phyloP scores from a whole-genome alignment of 2,329 filamentous ascomycete genomes.

The Colletotrichum falcatum region DNA sequence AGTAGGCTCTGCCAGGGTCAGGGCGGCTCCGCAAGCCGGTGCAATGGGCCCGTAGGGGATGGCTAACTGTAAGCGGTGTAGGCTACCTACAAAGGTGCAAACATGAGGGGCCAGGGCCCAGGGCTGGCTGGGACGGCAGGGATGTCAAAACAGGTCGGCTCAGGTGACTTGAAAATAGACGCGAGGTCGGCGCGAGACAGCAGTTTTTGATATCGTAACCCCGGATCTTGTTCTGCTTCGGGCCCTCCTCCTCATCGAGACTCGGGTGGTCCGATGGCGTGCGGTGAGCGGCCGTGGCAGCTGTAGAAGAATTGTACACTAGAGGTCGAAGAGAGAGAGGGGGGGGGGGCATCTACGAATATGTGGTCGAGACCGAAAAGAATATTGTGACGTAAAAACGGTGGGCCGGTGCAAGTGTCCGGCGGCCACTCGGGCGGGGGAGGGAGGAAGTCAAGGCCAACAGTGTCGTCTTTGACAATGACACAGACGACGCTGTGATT shows the following conservation, averaged over 20 bases:
- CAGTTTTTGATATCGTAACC: slow-evolving; percentile 25
- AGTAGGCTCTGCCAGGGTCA: too few species aligned
- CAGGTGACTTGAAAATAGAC: slow-evolving; percentile 38
- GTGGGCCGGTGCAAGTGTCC: slow-evolving; percentile 28
- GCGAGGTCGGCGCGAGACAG: slow-evolving; percentile 27
- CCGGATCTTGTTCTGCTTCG: slow-evolving; percentile 31
- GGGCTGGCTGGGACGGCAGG: slow-evolving; percentile 23
- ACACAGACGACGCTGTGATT: not conserved
- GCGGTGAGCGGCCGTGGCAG: slow-evolving; percentile 24
- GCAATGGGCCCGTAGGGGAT: slow-evolving; percentile 37
- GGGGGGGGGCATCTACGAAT: not conserved
- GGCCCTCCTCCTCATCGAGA: not conserved
- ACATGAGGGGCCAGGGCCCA: slow-evolving; percentile 2
- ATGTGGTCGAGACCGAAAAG: slow-evolving; percentile 8
- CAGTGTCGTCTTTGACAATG: slow-evolving; percentile 9
- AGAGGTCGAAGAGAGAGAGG: not conserved
- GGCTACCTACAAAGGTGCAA: not conserved
- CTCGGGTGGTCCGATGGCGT: slow-evolving; percentile 33
- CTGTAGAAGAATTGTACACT: slow-evolving; percentile 9
- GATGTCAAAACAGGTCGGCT: slow-evolving; percentile 31
- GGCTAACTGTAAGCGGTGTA: slow-evolving; percentile 6
- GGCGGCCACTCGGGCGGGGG: slow-evolving; percentile 26
- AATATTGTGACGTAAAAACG: slow-evolving; percentile 38
- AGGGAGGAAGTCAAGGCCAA: not conserved
- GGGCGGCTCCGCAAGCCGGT: slow-evolving; percentile 33